Base-by-base conservation (phyloP, 371 early-diverging fungal genomes). In the Apophysomyces ossiformis region DNA sequence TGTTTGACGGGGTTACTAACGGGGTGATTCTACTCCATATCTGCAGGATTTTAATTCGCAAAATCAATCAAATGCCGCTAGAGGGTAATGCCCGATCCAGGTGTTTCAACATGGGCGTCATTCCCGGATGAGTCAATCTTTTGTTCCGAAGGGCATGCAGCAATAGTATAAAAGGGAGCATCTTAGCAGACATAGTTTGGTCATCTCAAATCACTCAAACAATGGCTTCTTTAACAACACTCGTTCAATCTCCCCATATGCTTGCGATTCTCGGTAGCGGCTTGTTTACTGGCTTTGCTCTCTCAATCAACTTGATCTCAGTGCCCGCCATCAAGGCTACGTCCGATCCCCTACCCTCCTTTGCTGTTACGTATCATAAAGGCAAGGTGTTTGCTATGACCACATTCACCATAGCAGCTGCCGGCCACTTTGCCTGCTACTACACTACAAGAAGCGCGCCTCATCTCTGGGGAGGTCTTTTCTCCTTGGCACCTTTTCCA, bases 281-380 rank as follows among this genome's bases (percentile, higher is more conserved):
- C 16, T 45, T 67, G 16, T 61, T 62, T 26, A 61, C 63, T 38
- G 67, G 67, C 21, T 58, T 67, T 45, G 67, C 62, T 12, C 57
- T 67, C 15, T 26, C 67, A 2, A 36, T 61, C 16, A 62, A 38
- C 18, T 18, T 57, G 21, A 57, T 50, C 7, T 11, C 46, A 8
- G 58, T 62, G 0, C 62, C 62, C 37, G 46, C 46, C 3, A 35
- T 67, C 13, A 57, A 63, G 3, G 46, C 46, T 13, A 58, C 37
- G 21, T 43, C 56, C 16, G 46, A 67, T 62, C 63, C 67, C 15
- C 36, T 57, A 18, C 12, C 44, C 1, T 37, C 62, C 32, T 67
- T 61, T 57, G 57, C 45, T 9, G 46, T 16, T 60, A 37, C 45
- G 5, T 66, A 60, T 37, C 37, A 60, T 5, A 43, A 35, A 9